Evolutionary conservation across 2,329 filamentous ascomycete species (phyloP).

Genomic region (Hypoxylon sp.): DNA sequence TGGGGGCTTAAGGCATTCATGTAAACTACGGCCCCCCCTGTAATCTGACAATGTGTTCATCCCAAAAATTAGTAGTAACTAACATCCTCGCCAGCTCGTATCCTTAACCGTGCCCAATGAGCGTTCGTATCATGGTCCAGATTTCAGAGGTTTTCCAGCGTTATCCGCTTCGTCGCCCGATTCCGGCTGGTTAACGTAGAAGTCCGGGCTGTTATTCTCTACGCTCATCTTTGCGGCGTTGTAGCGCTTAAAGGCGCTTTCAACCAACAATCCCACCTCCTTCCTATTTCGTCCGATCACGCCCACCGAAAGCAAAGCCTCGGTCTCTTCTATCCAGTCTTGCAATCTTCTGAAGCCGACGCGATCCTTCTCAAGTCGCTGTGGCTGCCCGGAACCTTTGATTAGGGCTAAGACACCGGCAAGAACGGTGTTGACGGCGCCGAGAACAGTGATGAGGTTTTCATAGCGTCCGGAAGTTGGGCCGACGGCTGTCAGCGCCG

Average conservation of each 20-base stretch:
- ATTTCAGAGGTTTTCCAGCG: constrained; percentile 34
- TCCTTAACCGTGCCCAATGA: background rate
- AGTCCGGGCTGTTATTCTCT: constrained; percentile 60
- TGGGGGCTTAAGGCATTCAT: background rate
- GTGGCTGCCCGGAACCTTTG: constrained; percentile 66
- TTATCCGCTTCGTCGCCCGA: constrained; percentile 25
- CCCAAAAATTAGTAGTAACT: background rate
- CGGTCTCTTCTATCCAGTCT: constrained; percentile 69
- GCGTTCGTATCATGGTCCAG: background rate
- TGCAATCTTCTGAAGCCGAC: constrained; percentile 63
- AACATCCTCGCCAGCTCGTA: background rate
- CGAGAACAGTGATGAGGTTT: constrained; percentile 68
- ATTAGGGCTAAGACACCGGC: constrained; percentile 72
- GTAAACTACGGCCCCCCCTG: constrained; percentile 1
- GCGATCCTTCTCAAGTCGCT: constrained; percentile 62
- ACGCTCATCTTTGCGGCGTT: constrained; percentile 60
- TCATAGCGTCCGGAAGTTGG: constrained; percentile 64
- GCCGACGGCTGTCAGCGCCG: constrained; percentile 63
- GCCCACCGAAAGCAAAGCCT: constrained; percentile 60
- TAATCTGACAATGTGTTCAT: constrained; percentile 10
- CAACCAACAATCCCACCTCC: constrained; percentile 61
- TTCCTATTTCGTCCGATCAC: constrained; percentile 59
- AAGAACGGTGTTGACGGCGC: constrained; percentile 73
- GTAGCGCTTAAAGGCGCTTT: constrained; percentile 61
- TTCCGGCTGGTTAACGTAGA: constrained; percentile 53